phyloP scores from a whole-genome alignment of 345 rosid genomes.

The Firmiana major region DNA sequence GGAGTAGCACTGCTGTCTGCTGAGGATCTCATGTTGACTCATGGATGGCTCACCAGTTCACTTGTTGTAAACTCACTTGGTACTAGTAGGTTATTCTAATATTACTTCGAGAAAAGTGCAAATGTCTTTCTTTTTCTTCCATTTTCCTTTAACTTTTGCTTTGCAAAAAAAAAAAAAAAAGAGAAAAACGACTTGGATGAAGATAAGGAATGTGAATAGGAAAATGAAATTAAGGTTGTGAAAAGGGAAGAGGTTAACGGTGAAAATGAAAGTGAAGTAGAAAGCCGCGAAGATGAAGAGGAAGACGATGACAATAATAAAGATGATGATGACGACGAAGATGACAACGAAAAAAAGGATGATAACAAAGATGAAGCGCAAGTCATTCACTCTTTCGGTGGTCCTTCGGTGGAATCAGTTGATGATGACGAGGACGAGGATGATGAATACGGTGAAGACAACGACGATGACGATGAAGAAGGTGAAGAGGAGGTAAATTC shows the following conservation, averaged over 20 bases:
- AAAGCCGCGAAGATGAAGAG: constrained; percentile 26
- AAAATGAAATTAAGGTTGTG: constrained; percentile 25
- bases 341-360: constrained; percentile 35
- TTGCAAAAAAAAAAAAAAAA: too few species aligned
- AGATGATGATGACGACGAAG: constrained; percentile 36
- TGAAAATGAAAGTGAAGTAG: constrained; percentile 31
- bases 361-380: constrained; percentile 53
- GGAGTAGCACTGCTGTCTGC: constrained; percentile 7
- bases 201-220: constrained; percentile 37
- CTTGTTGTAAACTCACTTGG: neutral
- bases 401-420: constrained; percentile 44
- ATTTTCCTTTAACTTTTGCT: neutral
- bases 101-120: neutral
- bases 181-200: too few species aligned
- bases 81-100: neutral
- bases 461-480: constrained; percentile 23
- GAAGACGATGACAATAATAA: constrained; percentile 43
- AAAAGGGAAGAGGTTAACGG: constrained; percentile 31
- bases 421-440: constrained; percentile 56
- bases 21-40: neutral
- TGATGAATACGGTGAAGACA: constrained; percentile 34
- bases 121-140: neutral
- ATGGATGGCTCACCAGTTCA: constrained; percentile 15
- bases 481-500: constrained; percentile 48
- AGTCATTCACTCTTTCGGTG: constrained; percentile 48